Evolutionary conservation across 495 filamentous ascomycete genomes (phyloP), one percentile per base, ranked within the genome.

Genomic region (Annulohypoxylon stygium): DNA sequence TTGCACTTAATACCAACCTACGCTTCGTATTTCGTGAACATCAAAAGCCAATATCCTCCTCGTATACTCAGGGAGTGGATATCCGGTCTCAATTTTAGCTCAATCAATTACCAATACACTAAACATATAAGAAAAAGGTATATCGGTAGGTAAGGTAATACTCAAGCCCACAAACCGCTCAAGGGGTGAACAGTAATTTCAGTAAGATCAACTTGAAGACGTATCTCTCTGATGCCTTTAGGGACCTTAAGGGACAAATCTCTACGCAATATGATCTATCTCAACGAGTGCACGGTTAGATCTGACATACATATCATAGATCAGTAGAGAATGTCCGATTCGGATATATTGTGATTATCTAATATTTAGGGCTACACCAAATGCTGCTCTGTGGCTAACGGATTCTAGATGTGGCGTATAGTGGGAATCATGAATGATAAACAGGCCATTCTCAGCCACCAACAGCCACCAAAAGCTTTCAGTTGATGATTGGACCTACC

Each of bases 341-440:
- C 14, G 39, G 14, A 43, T 43, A 43, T 14, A 43, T 43, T n/a
- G 39, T 43, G 43, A 33, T 54, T 54, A 54, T 33, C 50, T 54
- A 54, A 54, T 33, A 25, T 33, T 23, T 54, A 54, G 5, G 30
- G 5, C 30, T 26, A 12, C 50, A 30, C 16, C 5, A 1, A 25
- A 23, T 25, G 8, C 3, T 25, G 14, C n/a, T n/a, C 11, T 34
- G 53, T 65, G 48, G 47, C 30, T 64, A 59, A 39, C 11, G 34
- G 2, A 34, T n/a, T 61, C 23, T 14, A 12, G 36, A 6, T 68
- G 65, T 68, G 65, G 65, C 65, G 55, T 23, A 61, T 48, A 30
- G 30, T 30, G 30, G 30, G 30, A 30, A 6, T 30, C 5, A 18
- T 20, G 43, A 20, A 12, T 47, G 43, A 20, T 12, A 9, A 47